Evolutionary conservation across 2,329 filamentous ascomycete species (phyloP), one percentile per base, ranked within the genome.

Genomic region (Neoscytalidium dimidiatum): DNA sequence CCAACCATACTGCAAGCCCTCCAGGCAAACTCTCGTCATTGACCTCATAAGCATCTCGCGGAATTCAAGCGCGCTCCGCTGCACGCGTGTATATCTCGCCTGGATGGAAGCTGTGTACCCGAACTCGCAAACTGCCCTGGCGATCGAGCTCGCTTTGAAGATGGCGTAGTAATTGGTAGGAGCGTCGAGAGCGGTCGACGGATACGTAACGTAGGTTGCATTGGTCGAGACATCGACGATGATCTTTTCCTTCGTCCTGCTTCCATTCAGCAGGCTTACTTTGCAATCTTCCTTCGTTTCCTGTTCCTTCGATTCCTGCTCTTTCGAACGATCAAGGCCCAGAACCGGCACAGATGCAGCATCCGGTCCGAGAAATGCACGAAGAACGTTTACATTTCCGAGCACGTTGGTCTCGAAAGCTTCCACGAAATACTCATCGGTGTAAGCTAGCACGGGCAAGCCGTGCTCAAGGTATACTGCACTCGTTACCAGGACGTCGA

Each of bases 1-100:
- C 70, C 23, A 76, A 66, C 75, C 75, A 77, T 9, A 77, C 70
- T 21, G 60, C 67, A 66, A 77, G 77, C 7, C 49, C 49, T 14
- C 28, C 49, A 35, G 29, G 33, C 35, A 58, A 44, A 14, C 35
- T 58, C 23, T 43, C 11, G n/a, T 58, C 21, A 44, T 58, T 35
- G 14, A 29, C 43, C 14, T 43, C 9, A 7, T 38, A n/a, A 8
- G 14, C 41, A 31, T 58, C 35, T n/a, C 3, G 9, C 3, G 38
- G 9, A 11, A 58, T 19, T 23, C 53, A 19, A 4, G 33, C 38
- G n/a, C 23, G n/a, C 33, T 41, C 33, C 21, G 26, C 35, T 31
- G 33, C 53, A 19, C 17, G 33, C 17, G 35, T 31, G 19, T 31
- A 58, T 14, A 44, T 29, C 9, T 19, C 33, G 19, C 53, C 53